Conservation (phyloP, 108 stramenopile species). For the Pseudonitzschia multiseries region DNA sequence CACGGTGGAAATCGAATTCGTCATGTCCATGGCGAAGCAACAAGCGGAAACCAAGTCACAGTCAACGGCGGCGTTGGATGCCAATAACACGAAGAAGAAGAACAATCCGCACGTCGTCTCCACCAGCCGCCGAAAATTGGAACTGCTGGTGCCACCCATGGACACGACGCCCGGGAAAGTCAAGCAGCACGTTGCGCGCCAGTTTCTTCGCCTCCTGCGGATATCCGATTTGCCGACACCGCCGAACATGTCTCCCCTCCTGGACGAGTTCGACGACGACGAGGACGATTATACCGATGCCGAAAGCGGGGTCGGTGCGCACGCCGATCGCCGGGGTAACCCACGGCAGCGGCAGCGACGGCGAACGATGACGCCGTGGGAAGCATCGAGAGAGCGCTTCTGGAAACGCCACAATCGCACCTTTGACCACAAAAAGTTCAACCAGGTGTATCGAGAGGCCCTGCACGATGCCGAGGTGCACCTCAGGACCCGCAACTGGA, state of each 20-base stretch:
- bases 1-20: constrained; percentile 45
- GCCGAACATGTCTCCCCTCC: neutral
- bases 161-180: constrained; percentile 24
- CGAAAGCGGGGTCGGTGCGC: constrained; percentile 31
- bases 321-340: constrained; percentile 24
- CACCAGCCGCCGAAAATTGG: constrained; percentile 45
- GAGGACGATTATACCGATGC: constrained; percentile 10
- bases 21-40: constrained; percentile 31
- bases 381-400: constrained; percentile 42
- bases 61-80: constrained; percentile 1
- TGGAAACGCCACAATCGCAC: constrained; percentile 1
- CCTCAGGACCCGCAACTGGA: constrained; percentile 33
- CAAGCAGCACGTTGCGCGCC: constrained; percentile 30
- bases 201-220: constrained; percentile 56
- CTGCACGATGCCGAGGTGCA: constrained; percentile 45
- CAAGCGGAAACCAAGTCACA: neutral
- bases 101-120: constrained; percentile 9
- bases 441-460: constrained; percentile 40
- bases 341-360: neutral
- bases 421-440: constrained; percentile 47
- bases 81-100: neutral
- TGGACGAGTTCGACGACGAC: constrained; percentile 28
- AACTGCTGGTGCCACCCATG: constrained; percentile 42
- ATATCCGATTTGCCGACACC: constrained; percentile 70
- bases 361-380: constrained; percentile 38